Percentiles rank a stretch among this genome's conserved stretches.
Evolutionary conservation across 768 basidiomycete genomes (phyloP).

Genomic region (Zangia roseola): DNA sequence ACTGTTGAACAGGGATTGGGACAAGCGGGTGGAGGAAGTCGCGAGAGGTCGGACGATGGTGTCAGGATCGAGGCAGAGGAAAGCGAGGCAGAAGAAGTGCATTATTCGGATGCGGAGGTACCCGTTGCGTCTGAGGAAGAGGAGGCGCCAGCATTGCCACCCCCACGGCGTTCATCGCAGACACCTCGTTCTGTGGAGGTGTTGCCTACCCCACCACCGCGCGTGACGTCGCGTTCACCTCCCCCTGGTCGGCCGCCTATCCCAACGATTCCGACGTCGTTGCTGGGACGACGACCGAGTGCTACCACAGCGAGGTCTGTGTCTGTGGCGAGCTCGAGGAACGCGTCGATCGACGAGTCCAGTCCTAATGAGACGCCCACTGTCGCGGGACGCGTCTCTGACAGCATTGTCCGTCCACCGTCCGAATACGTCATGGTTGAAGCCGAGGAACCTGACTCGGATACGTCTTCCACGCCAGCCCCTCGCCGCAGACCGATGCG

Average conservation of each 20-base stretch:
- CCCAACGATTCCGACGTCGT: conserved; percentile 32
- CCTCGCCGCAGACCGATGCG: conserved; percentile 42
- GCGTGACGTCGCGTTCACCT: conserved; percentile 28
- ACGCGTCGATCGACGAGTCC: conserved; percentile 36
- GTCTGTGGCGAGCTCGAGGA: conserved; percentile 36
- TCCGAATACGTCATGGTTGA: conserved; percentile 68
- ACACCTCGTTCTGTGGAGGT: conserved; percentile 29
- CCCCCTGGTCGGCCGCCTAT: conserved; percentile 38
- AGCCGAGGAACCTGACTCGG: conserved; percentile 41
- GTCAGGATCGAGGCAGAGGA: conserved; percentile 69
- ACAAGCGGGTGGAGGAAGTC: conserved; percentile 44
- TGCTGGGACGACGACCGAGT: conserved; percentile 40
- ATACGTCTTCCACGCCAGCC: conserved; percentile 35
- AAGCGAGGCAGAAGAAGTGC: conserved; percentile 69
- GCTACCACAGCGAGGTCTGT: conserved; percentile 24
- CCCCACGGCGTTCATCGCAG: conserved; percentile 41
- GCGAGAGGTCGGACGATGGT: conserved; percentile 53
- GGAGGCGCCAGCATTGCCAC: conserved; percentile 50
- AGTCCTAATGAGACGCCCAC: conserved; percentile 8
- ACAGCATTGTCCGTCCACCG: conserved; percentile 22
- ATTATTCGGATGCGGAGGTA: conserved; percentile 49
- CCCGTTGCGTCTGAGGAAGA: conserved; percentile 36
- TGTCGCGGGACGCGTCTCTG: background rate
- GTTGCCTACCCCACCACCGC: conserved; percentile 50
- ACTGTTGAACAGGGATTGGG: conserved; percentile 7